These are phyloP conservation scores for Byssoonygena ceratinophila DNA, from an alignment of 2,329 filamentous ascomycete genomes.

Conservation along the genomic window DNA sequence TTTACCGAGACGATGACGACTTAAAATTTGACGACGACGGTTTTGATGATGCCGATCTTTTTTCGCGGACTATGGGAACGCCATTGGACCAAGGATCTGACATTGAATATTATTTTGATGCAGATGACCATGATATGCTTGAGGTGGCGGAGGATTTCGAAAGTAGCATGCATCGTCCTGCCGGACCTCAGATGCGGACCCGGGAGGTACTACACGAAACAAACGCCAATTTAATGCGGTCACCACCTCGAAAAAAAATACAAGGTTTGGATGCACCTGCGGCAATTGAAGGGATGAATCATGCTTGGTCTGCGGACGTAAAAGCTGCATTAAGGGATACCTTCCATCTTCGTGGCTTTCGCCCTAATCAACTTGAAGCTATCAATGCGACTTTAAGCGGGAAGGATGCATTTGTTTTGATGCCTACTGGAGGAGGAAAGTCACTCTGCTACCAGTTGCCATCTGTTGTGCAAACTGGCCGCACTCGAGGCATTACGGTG, in stretches of 20 bases:
- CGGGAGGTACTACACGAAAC: constrained; percentile 35
- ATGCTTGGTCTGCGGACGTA: constrained; percentile 79
- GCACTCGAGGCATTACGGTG: constrained; percentile 74
- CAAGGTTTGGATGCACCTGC: background rate
- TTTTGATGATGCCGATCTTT: constrained; percentile 22
- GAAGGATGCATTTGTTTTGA: constrained; percentile 85
- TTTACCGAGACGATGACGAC: background rate
- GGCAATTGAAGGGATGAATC: constrained; percentile 18
- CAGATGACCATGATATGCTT: constrained; percentile 39
- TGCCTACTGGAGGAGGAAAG: constrained; percentile 96
- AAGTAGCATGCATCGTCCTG: constrained; percentile 15
- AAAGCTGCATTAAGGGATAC: constrained; percentile 66
- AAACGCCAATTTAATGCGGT: constrained; percentile 29
- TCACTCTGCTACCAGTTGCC: constrained; percentile 95
- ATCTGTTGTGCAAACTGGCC: constrained; percentile 68
- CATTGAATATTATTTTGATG: constrained; percentile 35
- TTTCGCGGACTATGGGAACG: constrained; percentile 36
- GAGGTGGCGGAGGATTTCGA: constrained; percentile 34
- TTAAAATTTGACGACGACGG: constrained; percentile 17
- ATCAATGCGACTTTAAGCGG: constrained; percentile 87
- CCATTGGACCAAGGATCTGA: constrained; percentile 21
- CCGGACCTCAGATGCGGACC: constrained; percentile 8
- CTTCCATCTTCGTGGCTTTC: constrained; percentile 77
- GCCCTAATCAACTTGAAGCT: constrained; percentile 83
- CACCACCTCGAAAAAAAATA: constrained; percentile 24